Conservation (phyloP, 2,329 filamentous ascomycete species). For the Hypoxylon sp. region DNA sequence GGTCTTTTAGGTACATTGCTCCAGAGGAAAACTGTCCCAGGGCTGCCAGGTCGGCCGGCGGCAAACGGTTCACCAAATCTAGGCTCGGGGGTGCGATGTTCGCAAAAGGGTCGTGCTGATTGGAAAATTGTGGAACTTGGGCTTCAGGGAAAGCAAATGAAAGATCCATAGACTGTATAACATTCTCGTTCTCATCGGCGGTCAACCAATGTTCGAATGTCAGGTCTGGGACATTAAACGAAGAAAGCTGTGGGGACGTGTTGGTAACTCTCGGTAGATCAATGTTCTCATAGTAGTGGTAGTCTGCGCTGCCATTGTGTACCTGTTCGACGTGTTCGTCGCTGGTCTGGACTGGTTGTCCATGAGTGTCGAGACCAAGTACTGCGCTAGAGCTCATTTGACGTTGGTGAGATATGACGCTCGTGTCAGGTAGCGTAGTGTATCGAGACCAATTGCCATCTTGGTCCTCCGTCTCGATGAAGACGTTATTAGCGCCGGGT, state of each 20-base stretch:
- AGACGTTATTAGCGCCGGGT: background rate
- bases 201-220: background rate
- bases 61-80: background rate
- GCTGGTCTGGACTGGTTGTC: background rate
- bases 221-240: background rate
- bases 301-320: background rate
- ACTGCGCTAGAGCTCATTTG: background rate
- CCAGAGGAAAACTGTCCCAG: conserved; percentile 1
- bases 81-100: background rate
- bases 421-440: background rate
- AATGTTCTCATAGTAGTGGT: background rate
- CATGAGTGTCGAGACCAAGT: background rate
- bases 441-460: conserved; percentile 28
- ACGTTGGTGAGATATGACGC: background rate
- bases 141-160: background rate
- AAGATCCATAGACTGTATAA: background rate
- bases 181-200: background rate
- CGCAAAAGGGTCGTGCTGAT: background rate
- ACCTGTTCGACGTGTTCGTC: no score
- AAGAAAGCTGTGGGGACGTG: background rate
- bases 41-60: no score
- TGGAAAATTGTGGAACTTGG: conserved; percentile 1
- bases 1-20: background rate
- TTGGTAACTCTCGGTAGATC: background rate
- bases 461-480: conserved; percentile 23